Base-by-base conservation (phyloP, 192 early-diverging fungal genomes). In the Pilobolus umbonatus region DNA sequence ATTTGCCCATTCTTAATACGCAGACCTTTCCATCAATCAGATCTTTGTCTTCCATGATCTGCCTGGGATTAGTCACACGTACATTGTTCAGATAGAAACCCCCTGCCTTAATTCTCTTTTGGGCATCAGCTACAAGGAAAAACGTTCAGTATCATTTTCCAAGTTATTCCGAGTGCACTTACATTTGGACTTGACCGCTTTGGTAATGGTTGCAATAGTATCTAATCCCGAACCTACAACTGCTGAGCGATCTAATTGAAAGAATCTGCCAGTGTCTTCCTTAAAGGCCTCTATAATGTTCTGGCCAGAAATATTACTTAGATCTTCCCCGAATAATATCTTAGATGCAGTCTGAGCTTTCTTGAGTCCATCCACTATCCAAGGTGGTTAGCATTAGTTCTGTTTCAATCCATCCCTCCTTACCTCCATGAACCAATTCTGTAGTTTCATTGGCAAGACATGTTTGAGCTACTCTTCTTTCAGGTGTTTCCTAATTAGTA, bases 351-450 rank as follows among this genome's bases (percentile, higher is more conserved):
- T 75, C 67, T 81, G 61, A 2, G 92, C 88, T 36, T 83, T 76
- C 17, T 68, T 68, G 4, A 93, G 71, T 11, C 79, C 84, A 2
- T 65, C 62, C 2, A 43, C 83, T 87, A 69, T 43, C 32, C 8
- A n/a, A n/a, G n/a, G n/a, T n/a, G n/a, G n/a, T n/a, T n/a, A n/a
- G n/a, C n/a, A n/a, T n/a, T n/a, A n/a, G n/a, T 5, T 10, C 10
- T 17, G 14, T 43, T 19, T 17, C 40, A 43, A 43, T 10, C 10
- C 40, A 43, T 17, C n/a, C n/a, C n/a, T n/a, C n/a, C n/a, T n/a
- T n/a, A 84, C 81, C 66, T 55, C 94, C 93, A 57, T 97, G 95
- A 5, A 97, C 86, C 14, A 97, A 74, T 63, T 92, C 90, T 22
- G 93, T 97, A 25, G 86, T 86, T 69, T 97, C 90, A 7, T 70